Base-by-base conservation (phyloP, 2,329 filamentous ascomycete species). In the Cordyceps tenuipes region DNA sequence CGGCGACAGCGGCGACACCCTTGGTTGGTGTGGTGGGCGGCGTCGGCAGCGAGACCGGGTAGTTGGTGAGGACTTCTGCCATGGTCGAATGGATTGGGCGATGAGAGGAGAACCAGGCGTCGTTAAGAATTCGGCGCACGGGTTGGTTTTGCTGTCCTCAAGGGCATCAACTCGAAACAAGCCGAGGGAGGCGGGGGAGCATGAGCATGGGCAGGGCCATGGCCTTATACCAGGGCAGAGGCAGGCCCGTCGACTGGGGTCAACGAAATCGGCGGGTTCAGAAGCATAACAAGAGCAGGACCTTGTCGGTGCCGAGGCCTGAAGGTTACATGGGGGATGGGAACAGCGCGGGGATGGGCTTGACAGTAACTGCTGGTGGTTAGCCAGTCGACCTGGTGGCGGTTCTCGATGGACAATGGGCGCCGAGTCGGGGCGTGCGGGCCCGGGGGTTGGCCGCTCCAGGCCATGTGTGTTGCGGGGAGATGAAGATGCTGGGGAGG, bases 381-480 rank as follows among this genome's bases (percentile, higher is more conserved):
- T n/a, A 36, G 52, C 48, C 39, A 41, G 41, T 26, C 4, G 23
- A 23, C 23, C 23, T 23, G 2, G 23, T 23, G 23, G 23, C 23
- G 23, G 23, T 23, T 23, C 57, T 46, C 12, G 13, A 51, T 51
- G n/a, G 57, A 15, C 39, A 34, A 15, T 23, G 39, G 26, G 34
- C 51, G 48, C 23, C 7, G 5, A 36, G 57, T 46, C 39, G 47
- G 21, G 15, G 12, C 39, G 47, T 23, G 15, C 12, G 49, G 17
- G 39, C 19, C 5, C 5, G 34, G n/a, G 52, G 57, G 57, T 59
- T 59, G 48, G 57, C 48, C 52, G 41, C 48, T 23, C 39, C 39
- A 52, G 47, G 21, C 48, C 47, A 53, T 58, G 56, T 51, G 57
- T 13, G 49, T 43, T 59, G 57, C 57, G 57, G 57, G 57, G 57